Evolutionary conservation across 1,139 yeast genomes (phyloP), one percentile per base, ranked within the genome.

Genomic region (Yamadazyma diddensiae): DNA sequence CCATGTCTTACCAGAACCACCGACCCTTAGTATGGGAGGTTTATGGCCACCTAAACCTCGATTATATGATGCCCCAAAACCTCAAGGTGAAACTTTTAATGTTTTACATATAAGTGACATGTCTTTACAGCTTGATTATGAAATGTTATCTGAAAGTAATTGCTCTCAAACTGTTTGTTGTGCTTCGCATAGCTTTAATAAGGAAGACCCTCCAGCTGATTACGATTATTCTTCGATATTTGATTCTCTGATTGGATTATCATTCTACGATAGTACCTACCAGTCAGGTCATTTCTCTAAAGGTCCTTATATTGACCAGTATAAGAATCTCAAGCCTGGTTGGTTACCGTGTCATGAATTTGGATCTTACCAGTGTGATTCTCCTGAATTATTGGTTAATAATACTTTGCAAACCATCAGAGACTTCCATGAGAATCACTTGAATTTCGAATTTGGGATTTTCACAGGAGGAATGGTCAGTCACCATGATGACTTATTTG

Each of bases 1-100:
- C 28, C 73, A 77, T 46, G 47, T 58, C 0, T 50, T 67, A 29
- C 80, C 80, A 4, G 52, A 49, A 15, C 55, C 71, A 4, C 76
- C 74, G 2, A 42, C 50, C 9, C 49, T 71, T 29, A 68, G 68
- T 35, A 42, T 71, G 34, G 41, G 58, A 9, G 39, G 54, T 18
- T 55, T 70, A 55, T 72, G 78, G 76, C 59, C 64, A 1, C 49
- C 53, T 6, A 52, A 49, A 31, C 56, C 63, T 13, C 56, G 55
- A 5, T 51, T 49, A 26, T 55, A 63, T 38, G 50, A 53, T n/a
- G 45, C 52, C 8, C 59, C 62, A 2, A 46, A 41, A 15, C 28
- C 25, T 11, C 30, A 21, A 24, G 46, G 46, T 4, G 42, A 39
- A 18, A 15, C 36, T 4, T 42, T 56, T 34, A 53, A 57, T 38